Percentiles rank a stretch among this genome's conserved stretches.
Evolutionary conservation across 192 early-diverging fungal genomes (phyloP).

Genomic region (Podila verticillata): DNA sequence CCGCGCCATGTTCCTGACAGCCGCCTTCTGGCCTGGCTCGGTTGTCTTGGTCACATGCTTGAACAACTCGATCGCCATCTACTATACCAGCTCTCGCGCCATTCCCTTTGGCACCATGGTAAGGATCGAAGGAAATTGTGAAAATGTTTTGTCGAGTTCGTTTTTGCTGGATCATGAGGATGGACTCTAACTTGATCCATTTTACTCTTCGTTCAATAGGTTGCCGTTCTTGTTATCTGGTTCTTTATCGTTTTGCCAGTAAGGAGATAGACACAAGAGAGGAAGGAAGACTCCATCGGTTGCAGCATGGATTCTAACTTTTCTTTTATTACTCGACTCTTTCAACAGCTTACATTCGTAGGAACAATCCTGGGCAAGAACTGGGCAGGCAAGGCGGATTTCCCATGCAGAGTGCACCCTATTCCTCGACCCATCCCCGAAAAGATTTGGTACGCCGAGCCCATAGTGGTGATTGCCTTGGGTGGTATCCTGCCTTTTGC

Average conservation of each 20-base stretch:
- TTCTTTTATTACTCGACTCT: background rate
- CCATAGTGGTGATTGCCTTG: conserved; percentile 62
- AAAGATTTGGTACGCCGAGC: conserved; percentile 77
- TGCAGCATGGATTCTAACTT: background rate
- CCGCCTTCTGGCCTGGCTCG: conserved; percentile 72
- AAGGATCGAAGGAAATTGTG: background rate
- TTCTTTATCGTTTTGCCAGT: conserved; percentile 72
- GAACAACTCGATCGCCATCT: conserved; percentile 79
- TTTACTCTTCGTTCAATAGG: conserved; percentile 33
- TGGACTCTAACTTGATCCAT: background rate
- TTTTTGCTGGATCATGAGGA: background rate
- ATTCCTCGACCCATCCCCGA: conserved; percentile 84
- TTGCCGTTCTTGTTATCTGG: conserved; percentile 78
- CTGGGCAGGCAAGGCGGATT: conserved; percentile 67
- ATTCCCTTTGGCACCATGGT: conserved; percentile 83
- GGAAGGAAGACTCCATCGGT: background rate
- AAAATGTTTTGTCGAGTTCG: background rate
- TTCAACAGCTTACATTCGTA: conserved; percentile 62
- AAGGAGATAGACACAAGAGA: background rate
- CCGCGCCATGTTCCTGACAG: conserved; percentile 69
- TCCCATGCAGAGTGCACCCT: conserved; percentile 82
- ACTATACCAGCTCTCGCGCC: conserved; percentile 76
- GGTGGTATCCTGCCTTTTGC: conserved; percentile 82
- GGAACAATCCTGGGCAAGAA: conserved; percentile 77
- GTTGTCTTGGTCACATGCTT: conserved; percentile 62